Base-by-base conservation (phyloP, 352 stramenopile genomes). In the Pythium guiyangense region DNA sequence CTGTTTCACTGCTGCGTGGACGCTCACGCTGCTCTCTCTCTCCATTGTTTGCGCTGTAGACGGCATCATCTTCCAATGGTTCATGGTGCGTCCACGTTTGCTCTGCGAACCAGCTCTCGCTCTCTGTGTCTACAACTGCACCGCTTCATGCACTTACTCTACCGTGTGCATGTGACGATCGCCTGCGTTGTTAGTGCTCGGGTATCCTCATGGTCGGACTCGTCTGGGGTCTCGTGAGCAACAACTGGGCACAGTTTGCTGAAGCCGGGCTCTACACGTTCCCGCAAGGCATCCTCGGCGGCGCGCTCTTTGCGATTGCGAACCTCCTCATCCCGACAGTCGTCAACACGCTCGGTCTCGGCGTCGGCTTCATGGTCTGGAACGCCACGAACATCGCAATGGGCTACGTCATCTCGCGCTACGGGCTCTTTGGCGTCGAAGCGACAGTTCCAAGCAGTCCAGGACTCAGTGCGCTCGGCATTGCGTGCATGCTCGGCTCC, bases 41-140 rank as follows among this genome's bases (percentile, higher is more conserved):
- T 4, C 11, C 8, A n/a, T 43, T n/a, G 35, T 22, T 54, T 4
- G 35, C 18, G 37, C 3, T 68, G 52, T 39, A 90, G 84, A 94
- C 60, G 84, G 84, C 34, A 92, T 94, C 57, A 90, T 94, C 59
- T 94, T 91, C 66, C 84, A 94, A 62, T 94, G 84, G 84, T 92
- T 92, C 62, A 94, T 94, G 84, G 82, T 89, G 45, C 49, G 73
- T 60, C 6, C 31, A 4, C 10, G n/a, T 12, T 9, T 42, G 17
- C 0, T 43, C 2, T 42, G 35, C 17, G 14, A 44, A 22, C 39
- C 9, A 45, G 4, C 39, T 45, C 39, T 45, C 39, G 9, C 35
- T 40, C 35, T 40, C 35, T 40, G 9, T 40, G 9, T 20, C 39
- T 22, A 37, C 31, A 22, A 45, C 1, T 18, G 20, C 42, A 26